Evolutionary conservation across 1,139 yeast species (phyloP).

Genomic region (Kodamaea plutei): DNA sequence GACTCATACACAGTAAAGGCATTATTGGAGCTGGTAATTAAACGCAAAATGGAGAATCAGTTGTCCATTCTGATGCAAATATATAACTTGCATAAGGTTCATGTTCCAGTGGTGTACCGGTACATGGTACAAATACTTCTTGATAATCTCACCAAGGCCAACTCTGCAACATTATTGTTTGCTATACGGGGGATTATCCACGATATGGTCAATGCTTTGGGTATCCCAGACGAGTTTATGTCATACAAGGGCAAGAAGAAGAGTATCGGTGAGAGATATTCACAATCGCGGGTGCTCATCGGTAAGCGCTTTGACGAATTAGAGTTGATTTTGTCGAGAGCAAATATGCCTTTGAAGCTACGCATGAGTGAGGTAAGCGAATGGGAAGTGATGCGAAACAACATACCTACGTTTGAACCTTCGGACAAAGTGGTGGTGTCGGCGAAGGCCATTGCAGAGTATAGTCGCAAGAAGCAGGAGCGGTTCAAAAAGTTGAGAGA

Average conservation of each 20-base stretch:
- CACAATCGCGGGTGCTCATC: slow-evolving; percentile 24
- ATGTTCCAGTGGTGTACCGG: slow-evolving; percentile 13
- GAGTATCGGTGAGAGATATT: slow-evolving; percentile 25
- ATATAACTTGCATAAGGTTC: slow-evolving; percentile 13
- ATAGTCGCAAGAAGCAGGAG: too few species aligned
- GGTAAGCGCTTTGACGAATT: slow-evolving; percentile 7
- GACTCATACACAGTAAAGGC: slow-evolving; percentile 15
- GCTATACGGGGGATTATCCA: slow-evolving; percentile 24
- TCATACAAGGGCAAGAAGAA: slow-evolving; percentile 10
- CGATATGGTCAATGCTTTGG: slow-evolving; percentile 19
- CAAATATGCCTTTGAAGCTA: slow-evolving; percentile 7
- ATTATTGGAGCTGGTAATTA: slow-evolving; percentile 12
- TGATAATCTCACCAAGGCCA: slow-evolving; percentile 8
- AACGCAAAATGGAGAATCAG: slow-evolving; percentile 11
- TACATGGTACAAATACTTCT: slow-evolving; percentile 9
- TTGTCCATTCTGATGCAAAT: slow-evolving; percentile 14
- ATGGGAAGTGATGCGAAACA: slow-evolving; percentile 15
- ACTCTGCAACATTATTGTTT: slow-evolving; percentile 10
- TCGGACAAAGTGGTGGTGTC: too few species aligned
- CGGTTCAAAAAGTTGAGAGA: too few species aligned
- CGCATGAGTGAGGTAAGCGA: slow-evolving; percentile 12
- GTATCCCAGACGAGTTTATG: slow-evolving; percentile 21
- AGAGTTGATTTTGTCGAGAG: slow-evolving; percentile 3
- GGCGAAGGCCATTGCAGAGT: too few species aligned
- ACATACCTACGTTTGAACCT: slow-evolving; percentile 1